Evolutionary conservation across 1,284 basidiomycete species (phyloP).

Genomic region (Ustilago trichophora): DNA sequence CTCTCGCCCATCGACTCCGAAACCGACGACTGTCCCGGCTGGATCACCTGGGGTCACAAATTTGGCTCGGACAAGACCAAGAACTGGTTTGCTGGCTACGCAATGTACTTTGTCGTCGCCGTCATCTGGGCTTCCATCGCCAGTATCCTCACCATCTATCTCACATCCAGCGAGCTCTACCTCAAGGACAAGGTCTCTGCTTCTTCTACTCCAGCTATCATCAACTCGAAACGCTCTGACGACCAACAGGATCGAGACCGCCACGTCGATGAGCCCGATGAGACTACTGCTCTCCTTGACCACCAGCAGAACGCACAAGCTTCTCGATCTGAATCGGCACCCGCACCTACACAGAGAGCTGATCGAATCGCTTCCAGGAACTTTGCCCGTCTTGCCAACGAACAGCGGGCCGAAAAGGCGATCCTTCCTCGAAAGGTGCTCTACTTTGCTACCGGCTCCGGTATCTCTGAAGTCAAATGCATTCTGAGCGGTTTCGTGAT

Average conservation of each 20-base stretch:
- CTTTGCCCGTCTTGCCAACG: conserved; percentile 31
- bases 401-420: conserved; percentile 41
- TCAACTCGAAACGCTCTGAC: conserved; percentile 8
- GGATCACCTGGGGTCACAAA: conserved; percentile 75
- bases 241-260: conserved; percentile 1
- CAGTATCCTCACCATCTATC: conserved; percentile 81
- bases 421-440: conserved; percentile 69
- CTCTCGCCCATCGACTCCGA: conserved; percentile 31
- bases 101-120: conserved; percentile 73
- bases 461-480: conserved; percentile 96
- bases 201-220: conserved; percentile 9
- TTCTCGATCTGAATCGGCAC: too few relatives aligned
- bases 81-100: conserved; percentile 74
- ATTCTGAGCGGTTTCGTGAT: conserved; percentile 92
- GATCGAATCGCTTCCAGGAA: conserved; percentile 12
- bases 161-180: conserved; percentile 73
- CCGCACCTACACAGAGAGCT: conserved; percentile 3
- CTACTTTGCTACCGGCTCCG: conserved; percentile 85
- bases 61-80: conserved; percentile 17
- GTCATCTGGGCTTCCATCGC: conserved; percentile 57
- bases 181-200: conserved; percentile 17
- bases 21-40: conserved; percentile 73
- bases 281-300: conserved; percentile 31
- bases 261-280: conserved; percentile 7
- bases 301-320: too few relatives aligned